phyloP scores from a whole-genome alignment of 1,284 basidiomycete genomes.

The Ganoderma resinaceum region DNA sequence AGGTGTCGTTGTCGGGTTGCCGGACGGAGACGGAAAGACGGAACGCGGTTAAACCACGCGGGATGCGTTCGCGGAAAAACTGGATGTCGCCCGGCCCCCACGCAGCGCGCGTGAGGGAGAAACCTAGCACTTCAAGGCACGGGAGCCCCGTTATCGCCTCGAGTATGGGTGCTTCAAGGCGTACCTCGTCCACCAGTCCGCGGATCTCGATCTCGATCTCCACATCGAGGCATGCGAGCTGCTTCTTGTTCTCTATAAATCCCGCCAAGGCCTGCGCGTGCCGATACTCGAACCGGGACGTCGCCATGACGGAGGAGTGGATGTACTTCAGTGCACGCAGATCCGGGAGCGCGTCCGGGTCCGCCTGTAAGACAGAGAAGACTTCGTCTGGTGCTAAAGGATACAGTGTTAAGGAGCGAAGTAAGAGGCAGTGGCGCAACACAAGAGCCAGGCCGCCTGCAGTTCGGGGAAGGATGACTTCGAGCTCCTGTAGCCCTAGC shows the following conservation, averaged over 20 bases:
- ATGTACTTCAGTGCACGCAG: background rate
- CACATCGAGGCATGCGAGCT: background rate
- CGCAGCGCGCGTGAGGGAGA: background rate
- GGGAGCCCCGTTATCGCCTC: background rate
- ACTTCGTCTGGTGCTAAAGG: background rate
- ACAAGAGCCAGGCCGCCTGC: background rate
- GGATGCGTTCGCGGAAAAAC: background rate
- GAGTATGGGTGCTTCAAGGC: background rate
- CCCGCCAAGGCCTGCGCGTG: background rate
- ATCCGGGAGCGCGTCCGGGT: background rate
- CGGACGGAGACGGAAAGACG: constrained; percentile 5
- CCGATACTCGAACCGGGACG: background rate
- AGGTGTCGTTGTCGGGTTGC: background rate
- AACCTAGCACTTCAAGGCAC: background rate
- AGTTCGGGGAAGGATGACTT: background rate
- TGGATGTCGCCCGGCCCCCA: background rate
- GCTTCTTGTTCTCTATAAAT: background rate
- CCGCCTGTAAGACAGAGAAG: background rate
- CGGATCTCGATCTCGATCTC: background rate
- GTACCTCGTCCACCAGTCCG: background rate
- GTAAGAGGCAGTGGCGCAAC: background rate
- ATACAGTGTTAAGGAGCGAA: background rate
- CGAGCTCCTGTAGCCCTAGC: constrained; percentile 8
- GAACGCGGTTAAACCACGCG: background rate
- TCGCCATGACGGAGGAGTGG: background rate